Evolutionary conservation across 2,329 filamentous ascomycete species (phyloP).

Genomic region (Aspergillus sp.): DNA sequence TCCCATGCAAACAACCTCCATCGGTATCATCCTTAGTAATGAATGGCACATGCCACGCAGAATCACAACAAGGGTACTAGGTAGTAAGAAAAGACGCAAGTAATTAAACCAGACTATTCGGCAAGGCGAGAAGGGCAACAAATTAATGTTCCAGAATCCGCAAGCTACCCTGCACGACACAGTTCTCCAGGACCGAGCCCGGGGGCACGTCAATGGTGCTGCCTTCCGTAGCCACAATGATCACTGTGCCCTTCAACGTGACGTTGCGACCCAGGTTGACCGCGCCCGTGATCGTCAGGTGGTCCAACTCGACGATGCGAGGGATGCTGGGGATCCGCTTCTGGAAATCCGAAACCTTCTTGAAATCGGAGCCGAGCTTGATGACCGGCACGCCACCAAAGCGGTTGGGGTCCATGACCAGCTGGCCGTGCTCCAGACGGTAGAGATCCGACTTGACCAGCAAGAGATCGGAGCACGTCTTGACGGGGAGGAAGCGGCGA

Average conservation of each 20-base stretch:
- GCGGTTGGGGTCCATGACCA: conserved; percentile 92
- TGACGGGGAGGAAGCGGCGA: conserved; percentile 97
- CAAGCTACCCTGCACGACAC: conserved; percentile 97
- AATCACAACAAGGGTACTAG: conserved; percentile 3
- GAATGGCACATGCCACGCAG: neutral
- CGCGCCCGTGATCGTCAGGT: conserved; percentile 94
- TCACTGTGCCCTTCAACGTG: conserved; percentile 94
- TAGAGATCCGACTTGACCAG: conserved; percentile 99
- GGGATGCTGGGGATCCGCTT: conserved; percentile 52
- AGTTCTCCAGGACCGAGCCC: conserved; percentile 96
- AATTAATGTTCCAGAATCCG: conserved; percentile 65
- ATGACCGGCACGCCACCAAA: conserved; percentile 97
- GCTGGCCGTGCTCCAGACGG: conserved; percentile 96
- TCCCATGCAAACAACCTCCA: conserved; percentile 7
- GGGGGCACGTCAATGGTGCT: conserved; percentile 97
- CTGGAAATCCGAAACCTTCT: conserved; percentile 87
- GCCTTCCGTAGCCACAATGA: conserved; percentile 96
- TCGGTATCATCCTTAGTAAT: conserved; percentile 5
- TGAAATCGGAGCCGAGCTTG: conserved; percentile 98
- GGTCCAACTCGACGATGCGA: conserved; percentile 55
- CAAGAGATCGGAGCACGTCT: conserved; percentile 99
- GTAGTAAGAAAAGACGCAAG: conserved; percentile 4
- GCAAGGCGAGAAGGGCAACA: neutral
- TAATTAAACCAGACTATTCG: neutral
- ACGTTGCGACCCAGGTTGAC: conserved; percentile 96